Evolutionary conservation across 805 yeast species (phyloP), one percentile per base, ranked within the genome.

Genomic region (Lachancea sp.): DNA sequence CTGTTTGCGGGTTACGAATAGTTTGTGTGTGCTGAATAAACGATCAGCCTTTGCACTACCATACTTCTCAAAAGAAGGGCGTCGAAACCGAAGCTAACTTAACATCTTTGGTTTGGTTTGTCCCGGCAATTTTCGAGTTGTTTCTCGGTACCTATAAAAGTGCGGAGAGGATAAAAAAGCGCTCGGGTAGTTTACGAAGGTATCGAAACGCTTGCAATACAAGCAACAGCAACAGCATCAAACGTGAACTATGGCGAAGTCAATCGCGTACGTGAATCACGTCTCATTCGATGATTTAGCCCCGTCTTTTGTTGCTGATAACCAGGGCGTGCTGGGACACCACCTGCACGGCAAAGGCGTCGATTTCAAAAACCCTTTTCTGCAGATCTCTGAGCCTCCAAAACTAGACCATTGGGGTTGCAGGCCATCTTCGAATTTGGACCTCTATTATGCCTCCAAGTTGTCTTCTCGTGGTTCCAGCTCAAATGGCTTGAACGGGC

Each of bases 201-300:
- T 8, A 22, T 11, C 24, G 24, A 22, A 11, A 8, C 7, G 24
- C 24, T 8, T 8, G 11, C 25, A 23, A 23, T 8, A 8, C 8
- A 23, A 11, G 11, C 8, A 23, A 23, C 11, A 23, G 25, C 11
- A 8, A 8, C 11, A 11, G 11, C 25, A 11, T 8, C 8, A 23
- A 23, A 11, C 25, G 11, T 8, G 11, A 8, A 23, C 11, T 23
- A 30, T 26, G 30, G 30, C 16, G 7, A 11, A 11, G 16, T 12
- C 26, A 8, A 15, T 8, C 16, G 30, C 23, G 15, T 60, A 51
- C 36, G 46, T 49, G 13, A 51, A 49, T 12, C 61, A 56, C 36
- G 60, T 60, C 5, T 59, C 64, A 12, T 60, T 60, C 30, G 61
- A 60, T 43, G 61, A 60, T 41, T 42, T 60, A 7, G 45, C 62